These are phyloP conservation scores for Lecanosticta acicola DNA, from an alignment of 2,329 filamentous ascomycete species.

Conservation along the genomic window DNA sequence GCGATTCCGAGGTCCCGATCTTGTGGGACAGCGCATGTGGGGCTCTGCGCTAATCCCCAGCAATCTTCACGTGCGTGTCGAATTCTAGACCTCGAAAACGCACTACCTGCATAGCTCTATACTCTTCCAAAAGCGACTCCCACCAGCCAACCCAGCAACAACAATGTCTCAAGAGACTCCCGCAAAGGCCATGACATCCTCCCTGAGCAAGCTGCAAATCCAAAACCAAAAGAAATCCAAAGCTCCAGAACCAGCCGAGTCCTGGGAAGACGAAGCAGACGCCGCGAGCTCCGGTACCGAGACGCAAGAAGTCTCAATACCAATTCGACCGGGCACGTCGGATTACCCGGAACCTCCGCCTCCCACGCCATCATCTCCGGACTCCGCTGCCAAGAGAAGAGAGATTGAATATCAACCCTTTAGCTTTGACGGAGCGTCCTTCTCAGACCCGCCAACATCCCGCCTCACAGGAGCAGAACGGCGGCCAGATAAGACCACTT, in stretches of 20 bases:
- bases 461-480: constrained; percentile 18
- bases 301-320: constrained; percentile 27
- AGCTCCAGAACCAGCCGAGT: constrained; percentile 48
- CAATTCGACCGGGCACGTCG: constrained; percentile 20
- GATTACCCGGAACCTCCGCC: constrained; percentile 52
- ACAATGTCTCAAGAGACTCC: constrained; percentile 19
- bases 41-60: too few species aligned
- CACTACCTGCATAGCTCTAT: too few species aligned
- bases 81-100: too few species aligned
- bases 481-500: constrained; percentile 83
- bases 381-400: constrained; percentile 13
- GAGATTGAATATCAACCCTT: constrained; percentile 20
- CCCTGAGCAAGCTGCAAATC: constrained; percentile 32
- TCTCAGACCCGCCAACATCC: constrained; percentile 1
- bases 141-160: too few species aligned
- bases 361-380: constrained; percentile 60
- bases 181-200: constrained; percentile 18
- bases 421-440: constrained; percentile 19
- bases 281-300: constrained; percentile 35
- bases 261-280: constrained; percentile 67
- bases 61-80: background rate
- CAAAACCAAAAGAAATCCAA: constrained; percentile 28
- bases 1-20: too few species aligned
- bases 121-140: too few species aligned
- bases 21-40: too few species aligned